These are phyloP conservation scores for Candida xiaguanensis DNA, from an alignment of 805 yeast species.

Conservation along the genomic window DNA sequence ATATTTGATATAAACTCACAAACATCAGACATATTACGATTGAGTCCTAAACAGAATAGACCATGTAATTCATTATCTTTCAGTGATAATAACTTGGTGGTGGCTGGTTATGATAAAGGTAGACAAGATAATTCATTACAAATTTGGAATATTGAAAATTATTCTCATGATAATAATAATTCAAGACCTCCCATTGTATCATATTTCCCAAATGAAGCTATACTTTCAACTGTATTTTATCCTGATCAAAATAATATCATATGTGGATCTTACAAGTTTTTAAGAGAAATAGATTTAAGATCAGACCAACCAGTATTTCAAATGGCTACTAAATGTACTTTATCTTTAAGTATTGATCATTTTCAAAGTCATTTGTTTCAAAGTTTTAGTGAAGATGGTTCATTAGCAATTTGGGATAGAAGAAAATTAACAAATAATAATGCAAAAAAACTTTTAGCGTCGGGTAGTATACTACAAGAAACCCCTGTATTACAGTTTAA, in stretches of 20 bases:
- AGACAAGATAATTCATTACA: slow-evolving; percentile 73
- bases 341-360: slow-evolving; percentile 67
- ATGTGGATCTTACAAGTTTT: slow-evolving; percentile 71
- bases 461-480: slow-evolving; percentile 32
- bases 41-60: slow-evolving; percentile 63
- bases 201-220: slow-evolving; percentile 69
- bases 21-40: slow-evolving; percentile 31
- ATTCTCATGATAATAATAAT: slow-evolving; percentile 42
- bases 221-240: slow-evolving; percentile 64
- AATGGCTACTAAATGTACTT: slow-evolving; percentile 69
- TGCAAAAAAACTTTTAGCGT: slow-evolving; percentile 9
- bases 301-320: slow-evolving; percentile 63
- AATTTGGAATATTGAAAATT: slow-evolving; percentile 74
- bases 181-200: slow-evolving; percentile 53
- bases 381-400: slow-evolving; percentile 79
- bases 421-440: slow-evolving; percentile 46
- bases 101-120: slow-evolving; percentile 75
- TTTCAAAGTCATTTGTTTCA: slow-evolving; percentile 64
- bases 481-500: slow-evolving; percentile 58
- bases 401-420: slow-evolving; percentile 79
- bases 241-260: slow-evolving; percentile 55
- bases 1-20: slow-evolving; percentile 55
- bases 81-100: slow-evolving; percentile 54
- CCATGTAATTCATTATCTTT: slow-evolving; percentile 76
- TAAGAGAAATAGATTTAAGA: slow-evolving; percentile 76